phyloP scores from a whole-genome alignment of 495 filamentous ascomycete genomes.

The Neurospora africana region DNA sequence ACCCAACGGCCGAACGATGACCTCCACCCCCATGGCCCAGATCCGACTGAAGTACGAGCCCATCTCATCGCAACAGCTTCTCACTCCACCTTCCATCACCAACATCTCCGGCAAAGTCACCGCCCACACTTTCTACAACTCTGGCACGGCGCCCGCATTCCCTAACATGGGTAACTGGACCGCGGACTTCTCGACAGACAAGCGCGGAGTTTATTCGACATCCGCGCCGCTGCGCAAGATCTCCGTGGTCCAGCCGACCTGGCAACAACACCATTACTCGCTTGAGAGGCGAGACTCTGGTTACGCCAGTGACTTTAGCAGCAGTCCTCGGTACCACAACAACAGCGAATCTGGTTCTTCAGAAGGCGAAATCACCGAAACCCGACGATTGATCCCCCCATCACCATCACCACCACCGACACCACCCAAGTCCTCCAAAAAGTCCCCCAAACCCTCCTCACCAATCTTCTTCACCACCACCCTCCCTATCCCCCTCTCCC shows the following conservation, averaged over 20 bases:
- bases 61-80: conserved; percentile 25
- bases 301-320: conserved; percentile 22
- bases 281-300: conserved; percentile 51
- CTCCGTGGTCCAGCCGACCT: conserved; percentile 52
- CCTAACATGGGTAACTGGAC: conserved; percentile 49
- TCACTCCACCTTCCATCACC: conserved; percentile 57
- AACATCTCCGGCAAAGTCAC: conserved; percentile 60
- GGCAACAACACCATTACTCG: conserved; percentile 44
- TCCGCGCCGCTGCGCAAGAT: conserved; percentile 52
- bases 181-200: conserved; percentile 34
- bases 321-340: conserved; percentile 5
- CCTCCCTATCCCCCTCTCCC: conserved; percentile 61
- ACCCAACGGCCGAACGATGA: conserved; percentile 29
- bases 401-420: conserved; percentile 1
- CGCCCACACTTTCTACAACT: conserved; percentile 62
- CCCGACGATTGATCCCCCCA: neutral
- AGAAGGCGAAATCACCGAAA: conserved; percentile 6
- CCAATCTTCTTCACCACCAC: conserved; percentile 50
- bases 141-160: conserved; percentile 28
- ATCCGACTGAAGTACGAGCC: conserved; percentile 68
- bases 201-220: conserved; percentile 56
- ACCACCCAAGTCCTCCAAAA: neutral
- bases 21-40: conserved; percentile 49
- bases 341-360: conserved; percentile 3
- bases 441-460: neutral